Percentiles rank a stretch among this genome's conserved stretches.
Evolutionary conservation across 352 stramenopile species (phyloP).

Genomic region (Phytophthora fragariaefolia): DNA sequence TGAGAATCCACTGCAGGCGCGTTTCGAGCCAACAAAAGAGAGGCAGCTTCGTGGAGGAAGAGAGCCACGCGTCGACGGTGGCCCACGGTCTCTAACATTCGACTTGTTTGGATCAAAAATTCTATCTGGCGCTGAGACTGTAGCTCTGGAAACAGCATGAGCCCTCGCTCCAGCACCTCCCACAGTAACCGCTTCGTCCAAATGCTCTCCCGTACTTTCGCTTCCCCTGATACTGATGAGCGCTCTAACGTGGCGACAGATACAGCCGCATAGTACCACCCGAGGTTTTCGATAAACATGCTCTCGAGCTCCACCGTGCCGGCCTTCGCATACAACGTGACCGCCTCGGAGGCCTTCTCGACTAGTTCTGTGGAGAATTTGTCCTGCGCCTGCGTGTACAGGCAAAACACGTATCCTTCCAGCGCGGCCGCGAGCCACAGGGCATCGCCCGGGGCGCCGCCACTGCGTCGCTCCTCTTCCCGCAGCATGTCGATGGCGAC

Average conservation of each 20-base stretch:
- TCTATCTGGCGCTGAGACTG: slow-evolving; percentile 57
- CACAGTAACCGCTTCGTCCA: slow-evolving; percentile 79
- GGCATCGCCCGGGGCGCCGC: slow-evolving; percentile 49
- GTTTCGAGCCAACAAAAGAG: slow-evolving; percentile 51
- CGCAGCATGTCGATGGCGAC: slow-evolving; percentile 74
- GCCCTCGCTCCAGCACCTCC: slow-evolving; percentile 68
- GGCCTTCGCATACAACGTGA: slow-evolving; percentile 69
- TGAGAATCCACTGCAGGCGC: slow-evolving; percentile 23
- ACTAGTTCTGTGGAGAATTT: slow-evolving; percentile 79
- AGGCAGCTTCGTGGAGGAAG: slow-evolving; percentile 75
- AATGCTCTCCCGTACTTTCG: slow-evolving; percentile 57
- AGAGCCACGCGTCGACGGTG: slow-evolving; percentile 71
- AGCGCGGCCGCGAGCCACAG: slow-evolving; percentile 84
- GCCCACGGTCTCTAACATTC: slow-evolving; percentile 70
- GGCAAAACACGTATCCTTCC: slow-evolving; percentile 75
- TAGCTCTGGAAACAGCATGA: slow-evolving; percentile 61
- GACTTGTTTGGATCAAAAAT: slow-evolving; percentile 69
- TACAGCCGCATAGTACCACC: slow-evolving; percentile 76
- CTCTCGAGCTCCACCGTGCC: slow-evolving; percentile 76
- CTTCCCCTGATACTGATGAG: slow-evolving; percentile 29
- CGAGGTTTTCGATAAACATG: slow-evolving; percentile 70
- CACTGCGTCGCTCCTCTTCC: slow-evolving; percentile 78
- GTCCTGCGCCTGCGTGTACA: slow-evolving; percentile 54
- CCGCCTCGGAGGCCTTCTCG: slow-evolving; percentile 79
- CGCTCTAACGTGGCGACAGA: slow-evolving; percentile 23